Percentiles rank a stretch among this genome's conserved stretches.
phyloP scores from a whole-genome alignment of 192 early-diverging fungal species.

The Coemansia pectinata region DNA sequence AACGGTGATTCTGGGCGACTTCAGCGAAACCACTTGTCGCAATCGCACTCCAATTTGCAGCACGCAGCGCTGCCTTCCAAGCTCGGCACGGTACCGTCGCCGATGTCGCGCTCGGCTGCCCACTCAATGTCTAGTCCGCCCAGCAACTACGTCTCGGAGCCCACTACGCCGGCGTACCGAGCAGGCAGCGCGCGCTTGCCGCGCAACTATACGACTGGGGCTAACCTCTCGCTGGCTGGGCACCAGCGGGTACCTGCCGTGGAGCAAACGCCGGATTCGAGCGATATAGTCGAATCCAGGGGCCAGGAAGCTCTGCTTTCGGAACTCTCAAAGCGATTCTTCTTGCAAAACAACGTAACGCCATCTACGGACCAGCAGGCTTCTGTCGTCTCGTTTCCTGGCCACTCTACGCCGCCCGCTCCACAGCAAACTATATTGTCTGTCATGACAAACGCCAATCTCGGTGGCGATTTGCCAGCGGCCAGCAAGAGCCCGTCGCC shows the following conservation, averaged over 20 bases:
- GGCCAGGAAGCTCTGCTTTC: background rate
- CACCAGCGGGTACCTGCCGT: background rate
- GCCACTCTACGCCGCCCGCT: background rate
- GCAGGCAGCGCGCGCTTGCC: background rate
- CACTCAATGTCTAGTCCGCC: conserved; percentile 17
- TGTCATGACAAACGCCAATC: background rate
- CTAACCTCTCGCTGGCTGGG: background rate
- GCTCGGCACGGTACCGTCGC: conserved; percentile 19
- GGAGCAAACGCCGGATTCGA: background rate
- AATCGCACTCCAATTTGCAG: conserved; percentile 51
- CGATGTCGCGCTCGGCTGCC: conserved; percentile 13
- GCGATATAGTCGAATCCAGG: background rate
- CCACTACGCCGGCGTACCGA: conserved; percentile 25
- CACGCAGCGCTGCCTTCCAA: conserved; percentile 7
- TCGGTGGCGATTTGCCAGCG: background rate
- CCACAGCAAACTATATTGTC: background rate
- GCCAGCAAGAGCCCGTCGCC: background rate
- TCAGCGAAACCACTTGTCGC: conserved; percentile 32
- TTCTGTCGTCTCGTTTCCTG: background rate
- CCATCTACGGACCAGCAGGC: background rate
- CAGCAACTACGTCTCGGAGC: conserved; percentile 29
- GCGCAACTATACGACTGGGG: background rate
- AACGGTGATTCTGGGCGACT: background rate
- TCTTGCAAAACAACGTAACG: background rate
- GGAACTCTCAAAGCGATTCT: background rate